These are phyloP conservation scores for Solanum hybrid DNA, from an alignment of 305 asterid species.

Conservation along the genomic window DNA sequence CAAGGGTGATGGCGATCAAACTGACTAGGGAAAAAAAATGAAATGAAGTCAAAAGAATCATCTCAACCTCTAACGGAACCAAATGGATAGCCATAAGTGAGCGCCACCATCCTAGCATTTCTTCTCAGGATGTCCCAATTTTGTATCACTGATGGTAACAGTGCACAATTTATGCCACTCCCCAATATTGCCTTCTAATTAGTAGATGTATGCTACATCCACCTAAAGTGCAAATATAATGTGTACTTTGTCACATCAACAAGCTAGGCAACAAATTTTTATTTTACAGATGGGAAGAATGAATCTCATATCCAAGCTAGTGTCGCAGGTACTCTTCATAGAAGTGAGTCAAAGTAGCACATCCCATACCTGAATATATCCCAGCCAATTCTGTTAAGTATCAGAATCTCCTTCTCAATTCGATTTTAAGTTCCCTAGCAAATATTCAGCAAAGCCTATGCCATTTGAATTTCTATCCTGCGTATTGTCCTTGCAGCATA, in stretches of 20 bases:
- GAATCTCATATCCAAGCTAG: constrained; percentile 32
- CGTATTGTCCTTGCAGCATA: constrained; percentile 5
- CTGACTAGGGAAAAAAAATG: constrained; percentile 14
- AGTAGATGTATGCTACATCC: constrained; percentile 21
- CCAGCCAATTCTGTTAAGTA: constrained; percentile 1
- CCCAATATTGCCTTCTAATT: constrained; percentile 37
- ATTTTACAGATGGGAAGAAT: constrained; percentile 51
- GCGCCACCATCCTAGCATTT: constrained; percentile 23
- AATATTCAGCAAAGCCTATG: constrained; percentile 9
- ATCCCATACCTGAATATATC: background rate
- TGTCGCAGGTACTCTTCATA: constrained; percentile 30
- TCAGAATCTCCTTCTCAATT: constrained; percentile 4
- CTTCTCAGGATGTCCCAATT: constrained; percentile 14
- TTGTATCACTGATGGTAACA: constrained; percentile 13
- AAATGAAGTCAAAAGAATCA: constrained; percentile 24
- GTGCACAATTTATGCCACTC: constrained; percentile 13
- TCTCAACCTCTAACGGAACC: constrained; percentile 30
- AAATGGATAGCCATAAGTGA: constrained; percentile 20
- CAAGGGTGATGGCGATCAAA: constrained; percentile 14
- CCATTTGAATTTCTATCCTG: constrained; percentile 5
- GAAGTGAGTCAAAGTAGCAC: constrained; percentile 18
- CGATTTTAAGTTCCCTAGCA: constrained; percentile 12
- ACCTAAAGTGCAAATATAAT: constrained; percentile 33
- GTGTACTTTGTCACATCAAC: constrained; percentile 43
- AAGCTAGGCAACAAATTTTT: constrained; percentile 36